Evolutionary conservation across 257 asterid species (phyloP).

Genomic region (Solanum etuberosum): DNA sequence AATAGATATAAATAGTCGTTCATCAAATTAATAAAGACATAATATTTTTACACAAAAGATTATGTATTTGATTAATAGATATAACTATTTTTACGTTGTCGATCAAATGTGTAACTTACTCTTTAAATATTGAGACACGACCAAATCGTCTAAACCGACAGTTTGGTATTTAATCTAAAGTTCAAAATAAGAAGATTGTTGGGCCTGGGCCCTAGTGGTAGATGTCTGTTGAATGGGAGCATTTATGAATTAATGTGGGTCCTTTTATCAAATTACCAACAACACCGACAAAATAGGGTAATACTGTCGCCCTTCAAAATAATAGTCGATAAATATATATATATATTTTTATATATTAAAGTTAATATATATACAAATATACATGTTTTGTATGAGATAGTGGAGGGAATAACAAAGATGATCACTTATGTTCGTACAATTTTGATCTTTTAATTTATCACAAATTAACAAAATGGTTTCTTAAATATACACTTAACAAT

Average conservation of each 20-base stretch:
- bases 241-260: not conserved
- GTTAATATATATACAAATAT: no score
- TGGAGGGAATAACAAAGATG: not conserved
- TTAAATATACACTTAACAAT: no score
- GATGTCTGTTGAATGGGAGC: not conserved
- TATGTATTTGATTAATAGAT: not conserved
- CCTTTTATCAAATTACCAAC: not conserved
- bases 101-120: not conserved
- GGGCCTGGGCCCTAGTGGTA: not conserved
- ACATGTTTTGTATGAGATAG: no score
- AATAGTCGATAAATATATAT: not conserved
- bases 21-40: not conserved
- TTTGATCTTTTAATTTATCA: not conserved
- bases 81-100: not conserved
- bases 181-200: not conserved
- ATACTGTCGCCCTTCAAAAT: not conserved
- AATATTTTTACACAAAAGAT: not conserved
- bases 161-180: not conserved
- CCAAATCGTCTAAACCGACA: not conserved
- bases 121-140: not conserved
- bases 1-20: not conserved
- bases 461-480: no score
- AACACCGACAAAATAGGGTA: not conserved
- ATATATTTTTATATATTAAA: no score
- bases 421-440: not conserved